Conservation (phyloP, 345 rosid genomes). For the Citrus unshiu region DNA sequence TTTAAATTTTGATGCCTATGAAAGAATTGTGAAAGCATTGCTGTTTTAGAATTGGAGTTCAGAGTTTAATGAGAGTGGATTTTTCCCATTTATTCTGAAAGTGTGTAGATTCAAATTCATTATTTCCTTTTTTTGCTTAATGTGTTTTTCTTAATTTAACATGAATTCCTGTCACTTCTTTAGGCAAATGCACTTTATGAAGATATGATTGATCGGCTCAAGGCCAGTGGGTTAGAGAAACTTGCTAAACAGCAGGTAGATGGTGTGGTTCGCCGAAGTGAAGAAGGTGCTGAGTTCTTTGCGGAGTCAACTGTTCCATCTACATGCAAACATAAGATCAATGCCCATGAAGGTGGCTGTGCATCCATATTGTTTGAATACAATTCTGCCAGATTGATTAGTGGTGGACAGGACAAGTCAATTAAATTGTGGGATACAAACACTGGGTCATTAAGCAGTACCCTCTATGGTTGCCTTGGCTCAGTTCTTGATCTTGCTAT, state of each 20-base stretch:
- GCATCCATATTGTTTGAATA: constrained; percentile 75
- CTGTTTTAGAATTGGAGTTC: background rate
- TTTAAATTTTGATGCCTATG: background rate
- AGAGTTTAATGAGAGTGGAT: background rate
- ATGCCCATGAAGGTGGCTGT: constrained; percentile 95
- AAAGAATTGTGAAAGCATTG: background rate
- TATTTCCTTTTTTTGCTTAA: background rate
- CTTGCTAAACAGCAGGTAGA: constrained; percentile 94
- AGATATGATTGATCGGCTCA: constrained; percentile 82
- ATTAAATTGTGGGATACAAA: constrained; percentile 91
- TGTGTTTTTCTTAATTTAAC: constrained; percentile 4
- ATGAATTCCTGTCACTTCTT: background rate
- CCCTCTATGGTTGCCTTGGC: constrained; percentile 80
- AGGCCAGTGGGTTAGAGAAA: constrained; percentile 81
- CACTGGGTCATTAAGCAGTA: constrained; percentile 58
- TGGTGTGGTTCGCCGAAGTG: constrained; percentile 86
- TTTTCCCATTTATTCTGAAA: background rate
- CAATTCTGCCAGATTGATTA: constrained; percentile 69
- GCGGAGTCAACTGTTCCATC: constrained; percentile 73
- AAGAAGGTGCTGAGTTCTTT: constrained; percentile 88
- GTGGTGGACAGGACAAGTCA: constrained; percentile 85
- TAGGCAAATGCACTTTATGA: constrained; percentile 90
- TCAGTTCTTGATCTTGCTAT: constrained; percentile 82
- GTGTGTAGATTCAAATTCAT: background rate
- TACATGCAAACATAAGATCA: constrained; percentile 65